A percentile compares a stretch with the other conserved stretches of the same genome.
phyloP scores from a whole-genome alignment of 164 flowering plant species.

The Kingdonia uniflora region DNA sequence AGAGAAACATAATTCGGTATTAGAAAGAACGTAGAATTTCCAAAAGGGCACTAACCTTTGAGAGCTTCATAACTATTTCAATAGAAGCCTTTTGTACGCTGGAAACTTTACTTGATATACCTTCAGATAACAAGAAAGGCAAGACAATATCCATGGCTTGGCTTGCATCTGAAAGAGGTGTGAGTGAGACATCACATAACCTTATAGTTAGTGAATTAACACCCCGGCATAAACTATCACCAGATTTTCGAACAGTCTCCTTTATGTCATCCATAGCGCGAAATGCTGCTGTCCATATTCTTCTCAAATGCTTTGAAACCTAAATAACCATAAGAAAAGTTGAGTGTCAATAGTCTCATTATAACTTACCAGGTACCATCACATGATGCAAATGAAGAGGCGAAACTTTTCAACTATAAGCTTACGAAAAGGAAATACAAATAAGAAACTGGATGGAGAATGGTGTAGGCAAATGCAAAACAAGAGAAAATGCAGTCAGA shows the following conservation, averaged over 20 bases:
- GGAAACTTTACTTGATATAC: slow-evolving; percentile 89
- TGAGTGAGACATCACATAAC: slow-evolving; percentile 82
- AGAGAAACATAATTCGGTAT: too few species aligned
- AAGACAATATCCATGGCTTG: slow-evolving; percentile 73
- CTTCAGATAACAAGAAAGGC: slow-evolving; percentile 77
- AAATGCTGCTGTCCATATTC: slow-evolving; percentile 78
- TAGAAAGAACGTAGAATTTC: too few species aligned
- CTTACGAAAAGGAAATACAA: too few species aligned
- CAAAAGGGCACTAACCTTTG: slow-evolving; percentile 51
- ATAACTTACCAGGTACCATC: too few species aligned
- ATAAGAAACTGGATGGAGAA: too few species aligned
- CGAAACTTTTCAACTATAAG: too few species aligned
- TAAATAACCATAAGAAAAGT: slow-evolving; percentile 18
- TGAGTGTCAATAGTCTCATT: too few species aligned
- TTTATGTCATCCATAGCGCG: slow-evolving; percentile 99
- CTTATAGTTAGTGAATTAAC: slow-evolving; percentile 67
- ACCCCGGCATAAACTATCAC: slow-evolving; percentile 85
- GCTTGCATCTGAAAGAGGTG: slow-evolving; percentile 53
- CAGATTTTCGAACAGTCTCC: slow-evolving; percentile 91
- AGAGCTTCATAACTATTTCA: slow-evolving; percentile 83
- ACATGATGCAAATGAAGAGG: too few species aligned
- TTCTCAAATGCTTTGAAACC: slow-evolving; percentile 74
- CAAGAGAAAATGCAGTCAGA: too few species aligned
- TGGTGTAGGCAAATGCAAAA: too few species aligned
- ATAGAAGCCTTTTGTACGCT: slow-evolving; percentile 83